Conservation (phyloP, 1,139 yeast species). For the Ogataea hybrid region DNA sequence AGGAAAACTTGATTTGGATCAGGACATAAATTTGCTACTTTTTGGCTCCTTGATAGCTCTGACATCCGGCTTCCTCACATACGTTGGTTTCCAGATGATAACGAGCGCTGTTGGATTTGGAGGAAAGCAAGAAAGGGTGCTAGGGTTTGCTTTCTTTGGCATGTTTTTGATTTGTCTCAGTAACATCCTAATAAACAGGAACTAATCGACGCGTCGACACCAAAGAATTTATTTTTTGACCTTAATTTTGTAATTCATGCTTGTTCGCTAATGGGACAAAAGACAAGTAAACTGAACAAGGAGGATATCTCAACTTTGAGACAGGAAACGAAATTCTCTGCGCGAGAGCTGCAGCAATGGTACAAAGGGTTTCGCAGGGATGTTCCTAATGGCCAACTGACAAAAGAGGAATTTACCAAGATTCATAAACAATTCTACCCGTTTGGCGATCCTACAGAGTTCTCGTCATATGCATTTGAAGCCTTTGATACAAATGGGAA, state of each 20-base stretch:
- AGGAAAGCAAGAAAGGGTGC: constrained; percentile 52
- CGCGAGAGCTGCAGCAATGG: constrained; percentile 97
- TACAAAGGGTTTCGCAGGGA: constrained; percentile 93
- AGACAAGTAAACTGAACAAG: constrained; percentile 87
- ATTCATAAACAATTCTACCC: constrained; percentile 97
- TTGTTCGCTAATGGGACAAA: constrained; percentile 71
- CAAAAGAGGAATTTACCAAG: constrained; percentile 84
- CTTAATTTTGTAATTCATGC: background rate
- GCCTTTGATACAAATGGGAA: constrained; percentile 84
- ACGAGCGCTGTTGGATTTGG: constrained; percentile 73
- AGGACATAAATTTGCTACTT: constrained; percentile 37
- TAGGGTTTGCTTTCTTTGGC: constrained; percentile 33
- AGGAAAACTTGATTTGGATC: constrained; percentile 35
- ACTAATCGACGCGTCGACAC: constrained; percentile 9
- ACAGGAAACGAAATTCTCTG: constrained; percentile 87
- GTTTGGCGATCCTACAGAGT: constrained; percentile 94
- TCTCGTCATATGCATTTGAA: constrained; percentile 82
- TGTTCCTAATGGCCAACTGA: constrained; percentile 87
- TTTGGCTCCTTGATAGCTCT: constrained; percentile 69
- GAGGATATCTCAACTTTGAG: constrained; percentile 85
- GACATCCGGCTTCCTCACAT: constrained; percentile 81
- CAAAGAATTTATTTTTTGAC: background rate
- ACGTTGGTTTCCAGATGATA: constrained; percentile 83
- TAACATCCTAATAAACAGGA: constrained; percentile 19
- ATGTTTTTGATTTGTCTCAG: constrained; percentile 28